phyloP scores from a whole-genome alignment of 2,329 filamentous ascomycete species.

The Colletotrichum orchidophilum region DNA sequence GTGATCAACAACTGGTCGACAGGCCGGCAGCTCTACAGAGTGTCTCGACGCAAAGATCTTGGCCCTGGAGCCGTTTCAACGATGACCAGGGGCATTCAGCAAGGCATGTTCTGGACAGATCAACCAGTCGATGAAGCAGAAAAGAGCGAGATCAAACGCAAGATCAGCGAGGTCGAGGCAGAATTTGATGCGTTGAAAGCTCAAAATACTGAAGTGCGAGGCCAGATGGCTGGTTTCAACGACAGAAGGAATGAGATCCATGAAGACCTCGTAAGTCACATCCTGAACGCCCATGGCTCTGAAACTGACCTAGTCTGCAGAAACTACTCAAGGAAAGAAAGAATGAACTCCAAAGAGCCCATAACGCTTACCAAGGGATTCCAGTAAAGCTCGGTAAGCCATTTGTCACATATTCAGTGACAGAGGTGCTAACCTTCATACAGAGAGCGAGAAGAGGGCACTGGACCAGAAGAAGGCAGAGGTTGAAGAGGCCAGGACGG shows the following conservation, averaged over 20 bases:
- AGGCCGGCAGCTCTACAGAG: constrained; percentile 68
- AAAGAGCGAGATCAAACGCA: constrained; percentile 68
- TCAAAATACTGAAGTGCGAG: constrained; percentile 51
- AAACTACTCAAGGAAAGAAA: constrained; percentile 69
- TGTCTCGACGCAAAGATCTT: constrained; percentile 82
- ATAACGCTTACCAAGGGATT: constrained; percentile 71
- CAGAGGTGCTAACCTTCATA: not conserved
- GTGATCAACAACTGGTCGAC: constrained; percentile 77
- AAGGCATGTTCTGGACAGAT: constrained; percentile 78
- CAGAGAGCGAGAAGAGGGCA: constrained; percentile 42
- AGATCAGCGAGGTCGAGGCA: constrained; percentile 54
- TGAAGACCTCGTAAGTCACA: constrained; percentile 42
- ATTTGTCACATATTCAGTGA: not conserved
- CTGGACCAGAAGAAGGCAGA: constrained; percentile 52
- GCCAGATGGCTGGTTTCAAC: constrained; percentile 47
- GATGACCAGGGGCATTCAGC: constrained; percentile 66
- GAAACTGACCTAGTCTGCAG: constrained; percentile 46
- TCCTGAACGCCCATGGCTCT: too few relatives aligned
- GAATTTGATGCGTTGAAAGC: constrained; percentile 54
- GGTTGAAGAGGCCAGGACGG: constrained; percentile 49
- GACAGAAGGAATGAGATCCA: constrained; percentile 36
- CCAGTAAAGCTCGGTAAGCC: constrained; percentile 75
- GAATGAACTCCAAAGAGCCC: constrained; percentile 70
- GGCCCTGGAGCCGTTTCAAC: constrained; percentile 78
- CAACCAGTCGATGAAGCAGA: constrained; percentile 76